A percentile compares a stretch with the other conserved stretches of the same genome.
Evolutionary conservation across 441 rosid genomes (phyloP).

Genomic region (Kokia cookei): DNA sequence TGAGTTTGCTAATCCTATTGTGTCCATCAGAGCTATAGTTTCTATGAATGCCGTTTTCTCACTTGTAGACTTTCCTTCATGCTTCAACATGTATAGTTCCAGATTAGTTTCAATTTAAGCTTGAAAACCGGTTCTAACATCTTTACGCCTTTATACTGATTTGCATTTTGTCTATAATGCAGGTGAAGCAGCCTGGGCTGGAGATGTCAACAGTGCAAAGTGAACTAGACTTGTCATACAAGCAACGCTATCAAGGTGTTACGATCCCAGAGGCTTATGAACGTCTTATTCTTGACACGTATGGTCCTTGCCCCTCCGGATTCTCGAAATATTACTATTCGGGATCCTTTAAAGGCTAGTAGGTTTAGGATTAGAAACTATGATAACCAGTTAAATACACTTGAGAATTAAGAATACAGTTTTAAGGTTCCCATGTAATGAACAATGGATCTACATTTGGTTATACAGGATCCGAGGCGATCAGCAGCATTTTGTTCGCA

Average conservation of each 20-base stretch:
- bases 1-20: constrained; percentile 24
- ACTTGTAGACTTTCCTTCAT: background rate
- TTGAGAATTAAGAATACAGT: background rate
- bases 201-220: constrained; percentile 31
- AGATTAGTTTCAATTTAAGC: background rate
- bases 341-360: background rate
- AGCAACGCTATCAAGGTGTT: constrained; percentile 82
- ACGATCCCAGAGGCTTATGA: constrained; percentile 94
- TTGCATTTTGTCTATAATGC: background rate
- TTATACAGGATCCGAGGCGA: constrained; percentile 28
- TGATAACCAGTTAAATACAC: background rate
- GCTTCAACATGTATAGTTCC: background rate
- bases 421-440: background rate
- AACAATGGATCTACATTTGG: background rate
- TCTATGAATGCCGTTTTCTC: background rate
- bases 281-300: constrained; percentile 98
- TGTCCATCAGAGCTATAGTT: background rate
- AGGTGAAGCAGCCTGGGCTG: background rate
- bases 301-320: constrained; percentile 17
- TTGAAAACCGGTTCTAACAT: background rate
- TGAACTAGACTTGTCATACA: constrained; percentile 90
- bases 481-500: too few relatives aligned
- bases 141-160: background rate
- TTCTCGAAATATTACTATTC: background rate
- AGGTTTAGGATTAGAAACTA: background rate